Percentiles rank a stretch among this genome's conserved stretches.
Evolutionary conservation across 2,329 filamentous ascomycete species (phyloP).

Genomic region (Alternaria solani): DNA sequence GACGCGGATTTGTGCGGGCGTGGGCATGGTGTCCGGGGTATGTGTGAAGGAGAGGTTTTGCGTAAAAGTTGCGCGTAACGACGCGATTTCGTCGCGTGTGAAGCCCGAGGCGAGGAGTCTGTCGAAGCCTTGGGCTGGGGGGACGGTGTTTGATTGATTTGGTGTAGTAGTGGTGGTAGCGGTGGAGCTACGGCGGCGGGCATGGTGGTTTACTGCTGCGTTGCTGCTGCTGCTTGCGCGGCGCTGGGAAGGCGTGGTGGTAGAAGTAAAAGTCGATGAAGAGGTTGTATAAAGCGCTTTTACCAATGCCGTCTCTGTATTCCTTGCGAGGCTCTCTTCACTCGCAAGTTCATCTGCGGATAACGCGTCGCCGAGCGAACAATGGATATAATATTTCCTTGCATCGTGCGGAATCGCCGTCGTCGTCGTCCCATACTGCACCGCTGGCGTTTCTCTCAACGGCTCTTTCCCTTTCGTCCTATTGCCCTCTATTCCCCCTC

Average conservation of each 20-base stretch:
- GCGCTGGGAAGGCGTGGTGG: constrained; percentile 16
- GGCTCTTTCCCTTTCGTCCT: constrained; percentile 77
- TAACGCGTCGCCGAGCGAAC: constrained; percentile 83
- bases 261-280: constrained; percentile 15
- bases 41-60: constrained; percentile 82
- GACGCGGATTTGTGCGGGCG: constrained; percentile 74
- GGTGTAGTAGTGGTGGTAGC: constrained; percentile 51
- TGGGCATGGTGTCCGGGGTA: constrained; percentile 89
- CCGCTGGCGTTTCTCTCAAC: constrained; percentile 56
- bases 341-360: constrained; percentile 71
- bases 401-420: constrained; percentile 32
- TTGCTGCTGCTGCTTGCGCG: constrained; percentile 22
- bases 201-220: constrained; percentile 16
- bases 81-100: constrained; percentile 80
- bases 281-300: constrained; percentile 34
- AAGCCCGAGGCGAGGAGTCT: constrained; percentile 83
- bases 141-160: constrained; percentile 65
- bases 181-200: constrained; percentile 28
- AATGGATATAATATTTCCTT: constrained; percentile 85
- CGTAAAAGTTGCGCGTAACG: constrained; percentile 86
- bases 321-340: constrained; percentile 63
- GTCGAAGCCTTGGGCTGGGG: constrained; percentile 88
- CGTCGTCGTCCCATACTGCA: constrained; percentile 26
- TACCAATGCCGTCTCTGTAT: constrained; percentile 50
- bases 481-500: constrained; percentile 49